These are phyloP conservation scores for Pyrenophora seminiperda DNA, from an alignment of 2,329 filamentous ascomycete species.

Conservation along the genomic window DNA sequence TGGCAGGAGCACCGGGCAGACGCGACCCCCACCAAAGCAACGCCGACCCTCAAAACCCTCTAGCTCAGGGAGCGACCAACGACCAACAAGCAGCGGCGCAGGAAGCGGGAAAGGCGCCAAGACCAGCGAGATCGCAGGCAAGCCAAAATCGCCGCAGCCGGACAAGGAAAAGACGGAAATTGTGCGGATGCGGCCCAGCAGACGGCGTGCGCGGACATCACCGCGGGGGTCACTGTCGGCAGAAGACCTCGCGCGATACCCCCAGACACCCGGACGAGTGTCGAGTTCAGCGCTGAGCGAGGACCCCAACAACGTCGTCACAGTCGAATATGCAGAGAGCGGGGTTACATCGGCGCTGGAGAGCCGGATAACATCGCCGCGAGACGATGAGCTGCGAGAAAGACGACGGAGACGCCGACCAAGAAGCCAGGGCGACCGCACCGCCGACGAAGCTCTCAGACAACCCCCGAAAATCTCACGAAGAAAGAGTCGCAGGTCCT, in stretches of 20 bases:
- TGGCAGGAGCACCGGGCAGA: slow-evolving; percentile 36
- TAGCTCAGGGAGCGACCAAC: slow-evolving; percentile 39
- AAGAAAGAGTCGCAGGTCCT: slow-evolving; percentile 34
- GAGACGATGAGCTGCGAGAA: slow-evolving; percentile 36
- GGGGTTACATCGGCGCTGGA: slow-evolving; percentile 18
- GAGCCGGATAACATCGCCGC: slow-evolving; percentile 17
- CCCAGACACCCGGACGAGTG: slow-evolving; percentile 21
- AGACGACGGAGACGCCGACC: slow-evolving; percentile 36
- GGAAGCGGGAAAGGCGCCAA: slow-evolving; percentile 34
- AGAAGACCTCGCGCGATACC: slow-evolving; percentile 31
- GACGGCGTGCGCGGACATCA: slow-evolving; percentile 37
- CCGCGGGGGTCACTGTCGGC: slow-evolving; percentile 41
- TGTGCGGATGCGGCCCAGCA: slow-evolving; percentile 37
- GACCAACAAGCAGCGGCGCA: slow-evolving; percentile 43
- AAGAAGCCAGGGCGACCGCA: slow-evolving; percentile 31
- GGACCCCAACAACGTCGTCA: slow-evolving; percentile 31
- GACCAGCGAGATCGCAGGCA: slow-evolving; percentile 23
- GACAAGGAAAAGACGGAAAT: slow-evolving; percentile 31
- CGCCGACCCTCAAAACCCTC: slow-evolving; percentile 38
- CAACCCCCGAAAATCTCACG: slow-evolving; percentile 26
- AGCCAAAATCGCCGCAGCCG: slow-evolving; percentile 28
- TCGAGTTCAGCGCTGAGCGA: slow-evolving; percentile 35
- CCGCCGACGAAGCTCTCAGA: slow-evolving; percentile 31
- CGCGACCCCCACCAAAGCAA: slow-evolving; percentile 27
- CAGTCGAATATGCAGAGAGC: slow-evolving; percentile 37